A percentile compares a stretch with the other conserved stretches of the same genome.
Conservation (phyloP, 768 basidiomycete species). For the Lactarius hatsudake region DNA sequence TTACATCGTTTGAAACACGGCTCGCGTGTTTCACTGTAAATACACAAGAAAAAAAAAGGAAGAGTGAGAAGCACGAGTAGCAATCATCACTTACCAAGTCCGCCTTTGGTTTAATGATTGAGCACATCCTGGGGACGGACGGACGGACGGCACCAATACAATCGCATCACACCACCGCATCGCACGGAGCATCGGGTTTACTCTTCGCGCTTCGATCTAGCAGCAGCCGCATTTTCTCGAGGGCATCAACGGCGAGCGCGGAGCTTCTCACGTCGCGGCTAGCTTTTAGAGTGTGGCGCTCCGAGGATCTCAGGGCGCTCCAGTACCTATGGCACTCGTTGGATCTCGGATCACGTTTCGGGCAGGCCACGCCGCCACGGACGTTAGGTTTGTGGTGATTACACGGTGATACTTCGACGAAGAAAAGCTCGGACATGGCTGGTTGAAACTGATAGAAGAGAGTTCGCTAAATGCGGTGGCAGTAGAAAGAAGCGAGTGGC, state of each 20-base stretch:
- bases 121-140: too few relatives aligned
- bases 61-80: too few relatives aligned
- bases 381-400: neutral
- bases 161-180: neutral
- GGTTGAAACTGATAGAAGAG: neutral
- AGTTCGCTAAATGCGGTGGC: neutral
- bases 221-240: neutral
- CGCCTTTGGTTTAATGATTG: too few relatives aligned
- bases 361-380: neutral
- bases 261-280: too few relatives aligned
- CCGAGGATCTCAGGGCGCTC: neutral
- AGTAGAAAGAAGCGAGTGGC: neutral
- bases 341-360: neutral
- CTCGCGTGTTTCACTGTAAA: too few relatives aligned
- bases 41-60: too few relatives aligned
- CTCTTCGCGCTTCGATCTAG: neutral
- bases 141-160: too few relatives aligned
- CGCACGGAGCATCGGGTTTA: neutral
- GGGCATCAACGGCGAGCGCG: too few relatives aligned
- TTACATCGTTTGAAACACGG: too few relatives aligned
- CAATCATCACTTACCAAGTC: too few relatives aligned
- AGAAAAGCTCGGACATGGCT: neutral
- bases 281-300: neutral
- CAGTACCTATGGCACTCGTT: neutral
- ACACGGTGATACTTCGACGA: neutral